phyloP scores from a whole-genome alignment of 148 eudicot genomes.

The Talinum fruticosum region DNA sequence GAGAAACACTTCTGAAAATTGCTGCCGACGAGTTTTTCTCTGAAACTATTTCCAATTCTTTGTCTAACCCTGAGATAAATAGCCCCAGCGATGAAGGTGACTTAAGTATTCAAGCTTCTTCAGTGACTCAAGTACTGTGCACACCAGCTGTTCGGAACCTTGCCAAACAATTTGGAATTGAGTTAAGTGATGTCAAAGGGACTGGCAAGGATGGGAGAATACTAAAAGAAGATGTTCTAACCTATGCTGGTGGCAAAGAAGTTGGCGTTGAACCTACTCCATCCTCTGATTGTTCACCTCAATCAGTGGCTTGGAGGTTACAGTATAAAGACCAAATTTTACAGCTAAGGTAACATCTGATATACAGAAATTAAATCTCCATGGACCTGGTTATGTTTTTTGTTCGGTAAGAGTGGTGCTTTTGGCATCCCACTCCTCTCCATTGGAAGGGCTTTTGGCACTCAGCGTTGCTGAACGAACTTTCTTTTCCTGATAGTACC shows the following conservation, averaged over 20 bases:
- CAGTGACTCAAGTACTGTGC: slow-evolving; percentile 41
- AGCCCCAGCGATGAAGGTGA: slow-evolving; percentile 27
- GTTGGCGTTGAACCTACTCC: slow-evolving; percentile 28
- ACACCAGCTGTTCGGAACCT: slow-evolving; percentile 86
- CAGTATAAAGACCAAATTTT: slow-evolving; percentile 56
- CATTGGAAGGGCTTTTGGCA: too few species aligned
- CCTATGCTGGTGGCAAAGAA: slow-evolving; percentile 50
- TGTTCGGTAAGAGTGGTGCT: background rate
- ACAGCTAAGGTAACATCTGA: slow-evolving; percentile 55
- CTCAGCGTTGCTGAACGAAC: too few species aligned
- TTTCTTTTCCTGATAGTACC: too few species aligned
- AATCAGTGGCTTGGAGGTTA: slow-evolving; percentile 30
- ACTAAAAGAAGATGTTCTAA: slow-evolving; percentile 69
- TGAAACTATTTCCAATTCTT: slow-evolving; percentile 31
- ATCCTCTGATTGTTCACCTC: slow-evolving; percentile 22
- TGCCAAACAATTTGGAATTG: slow-evolving; percentile 69
- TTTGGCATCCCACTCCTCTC: background rate
- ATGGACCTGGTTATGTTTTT: background rate
- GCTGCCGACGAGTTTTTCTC: slow-evolving; percentile 43
- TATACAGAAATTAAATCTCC: background rate
- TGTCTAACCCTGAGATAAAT: slow-evolving; percentile 23
- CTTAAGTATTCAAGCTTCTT: slow-evolving; percentile 28
- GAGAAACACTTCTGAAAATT: slow-evolving; percentile 85
- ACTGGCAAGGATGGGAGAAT: slow-evolving; percentile 82
- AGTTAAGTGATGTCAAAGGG: slow-evolving; percentile 61